Evolutionary conservation across 2,329 filamentous ascomycete species (phyloP).

Genomic region (Diplocarpon rosae): DNA sequence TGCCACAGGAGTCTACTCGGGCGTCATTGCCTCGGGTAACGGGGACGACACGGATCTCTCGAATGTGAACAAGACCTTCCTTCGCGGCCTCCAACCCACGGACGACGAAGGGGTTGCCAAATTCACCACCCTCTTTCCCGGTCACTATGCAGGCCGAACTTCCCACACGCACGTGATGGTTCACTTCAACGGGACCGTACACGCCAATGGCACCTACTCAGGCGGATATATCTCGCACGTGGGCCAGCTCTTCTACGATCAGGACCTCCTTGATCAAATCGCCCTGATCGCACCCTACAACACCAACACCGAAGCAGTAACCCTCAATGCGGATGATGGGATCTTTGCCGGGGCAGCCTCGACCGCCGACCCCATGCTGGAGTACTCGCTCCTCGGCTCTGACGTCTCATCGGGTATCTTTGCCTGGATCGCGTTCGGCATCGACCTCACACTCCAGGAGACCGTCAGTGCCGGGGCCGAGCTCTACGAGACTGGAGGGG

Average conservation of each 20-base stretch:
- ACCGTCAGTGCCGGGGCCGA: conserved; percentile 3
- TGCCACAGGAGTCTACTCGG: conserved; percentile 31
- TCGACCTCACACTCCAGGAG: conserved; percentile 29
- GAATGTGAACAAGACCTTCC: conserved; percentile 32
- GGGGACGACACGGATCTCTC: conserved; percentile 27
- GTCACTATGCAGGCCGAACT: conserved; percentile 34
- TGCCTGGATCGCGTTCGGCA: conserved; percentile 43
- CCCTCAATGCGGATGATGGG: conserved; percentile 36
- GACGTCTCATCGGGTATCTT: conserved; percentile 39
- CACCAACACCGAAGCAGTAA: conserved; percentile 36
- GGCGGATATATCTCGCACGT: conserved; percentile 44
- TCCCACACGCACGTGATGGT: conserved; percentile 39
- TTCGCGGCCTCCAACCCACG: conserved; percentile 32
- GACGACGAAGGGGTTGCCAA: conserved; percentile 32
- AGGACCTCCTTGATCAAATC: conserved; percentile 42
- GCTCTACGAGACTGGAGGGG: conserved; percentile 5
- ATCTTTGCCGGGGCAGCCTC: conserved; percentile 38
- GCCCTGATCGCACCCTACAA: conserved; percentile 37
- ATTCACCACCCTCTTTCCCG: conserved; percentile 34
- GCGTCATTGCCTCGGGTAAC: conserved; percentile 31
- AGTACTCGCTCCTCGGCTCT: conserved; percentile 48
- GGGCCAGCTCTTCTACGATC: conserved; percentile 55
- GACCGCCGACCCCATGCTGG: conserved; percentile 39
- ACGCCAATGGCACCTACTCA: conserved; percentile 36
- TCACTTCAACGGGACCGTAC: conserved; percentile 28